Evolutionary conservation across 345 rosid species (phyloP), one percentile per base, ranked within the genome.

Genomic region (Carallia pectinifolia): DNA sequence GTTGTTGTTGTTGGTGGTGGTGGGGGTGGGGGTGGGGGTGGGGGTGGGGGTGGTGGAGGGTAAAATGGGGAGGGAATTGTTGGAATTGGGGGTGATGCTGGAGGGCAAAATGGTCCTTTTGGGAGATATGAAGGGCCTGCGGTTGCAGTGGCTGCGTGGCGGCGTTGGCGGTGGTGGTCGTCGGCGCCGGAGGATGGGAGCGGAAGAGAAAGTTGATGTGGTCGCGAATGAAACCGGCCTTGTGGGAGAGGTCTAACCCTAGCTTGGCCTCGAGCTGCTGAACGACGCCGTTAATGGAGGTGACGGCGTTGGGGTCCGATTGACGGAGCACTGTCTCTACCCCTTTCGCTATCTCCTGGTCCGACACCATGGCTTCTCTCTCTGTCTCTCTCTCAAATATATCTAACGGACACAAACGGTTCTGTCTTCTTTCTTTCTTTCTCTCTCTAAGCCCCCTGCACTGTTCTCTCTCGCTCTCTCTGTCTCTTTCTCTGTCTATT

Each of bases 261-360:
- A 94, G 79, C 74, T 88, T 85, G 48, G 95, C 88, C 63, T 94
- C 91, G 37, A 94, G 87, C 85, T 88, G 95, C 61, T 84, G 90
- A 27, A 94, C 93, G 76, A 94, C 88, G 67, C 83, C 90, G 89
- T 69, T 85, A 38, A 91, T 61, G 23, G 98, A 80, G 63, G 92
- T 86, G 66, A 87, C 75, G 62, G 86, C 40, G 85, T 67, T 86
- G 0, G 88, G 96, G 80, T 82, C 91, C 1, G 90, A 80, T 64
- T 88, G 94, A 59, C 96, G 86, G 75, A 92, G 91, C 80, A 92
- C 79, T 38, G 79, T 84, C 89, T 92, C 96, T 36, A 92, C 83
- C 38, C 88, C 90, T 77, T 79, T 85, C 33, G 93, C 97, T 85
- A 91, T 82, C 61, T 93, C 96, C 81, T 87, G 92, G 90, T 94